Conservation (phyloP, 129 eudicot genomes). For the Flaveria sonorensis region DNA sequence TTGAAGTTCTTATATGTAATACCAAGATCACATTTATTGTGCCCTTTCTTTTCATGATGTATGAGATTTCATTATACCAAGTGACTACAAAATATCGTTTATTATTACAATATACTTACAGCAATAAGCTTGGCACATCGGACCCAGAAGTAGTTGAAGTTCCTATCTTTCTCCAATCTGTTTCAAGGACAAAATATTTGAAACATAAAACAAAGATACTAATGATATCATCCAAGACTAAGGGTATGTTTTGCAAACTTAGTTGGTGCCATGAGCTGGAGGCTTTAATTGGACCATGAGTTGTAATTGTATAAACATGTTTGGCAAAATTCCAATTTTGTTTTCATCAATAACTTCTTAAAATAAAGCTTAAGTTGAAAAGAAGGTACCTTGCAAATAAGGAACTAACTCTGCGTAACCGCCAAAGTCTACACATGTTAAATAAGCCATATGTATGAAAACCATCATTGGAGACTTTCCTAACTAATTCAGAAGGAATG, state of each 20-base stretch:
- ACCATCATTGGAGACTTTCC: slow-evolving; percentile 52
- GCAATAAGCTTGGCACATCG: slow-evolving; percentile 87
- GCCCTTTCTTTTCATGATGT: background rate
- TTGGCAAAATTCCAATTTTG: too few relatives aligned
- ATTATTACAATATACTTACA: slow-evolving; percentile 47
- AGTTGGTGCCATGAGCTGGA: too few relatives aligned
- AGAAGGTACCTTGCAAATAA: slow-evolving; percentile 63
- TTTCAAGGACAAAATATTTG: slow-evolving; percentile 22
- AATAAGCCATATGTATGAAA: slow-evolving; percentile 68
- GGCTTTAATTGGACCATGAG: too few relatives aligned
- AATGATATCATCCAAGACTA: too few relatives aligned
- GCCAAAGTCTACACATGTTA: slow-evolving; percentile 98
- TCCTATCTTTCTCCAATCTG: slow-evolving; percentile 95
- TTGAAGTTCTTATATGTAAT: background rate
- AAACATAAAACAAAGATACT: background rate
- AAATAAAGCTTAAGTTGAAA: background rate
- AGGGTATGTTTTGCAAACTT: too few relatives aligned
- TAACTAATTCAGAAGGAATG: slow-evolving; percentile 73
- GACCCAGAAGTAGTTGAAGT: slow-evolving; percentile 93
- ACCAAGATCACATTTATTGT: background rate
- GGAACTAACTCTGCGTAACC: slow-evolving; percentile 85
- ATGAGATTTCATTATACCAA: background rate
- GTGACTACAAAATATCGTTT: background rate
- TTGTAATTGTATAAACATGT: too few relatives aligned
- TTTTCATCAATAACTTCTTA: background rate